Conservation (phyloP, 2,329 filamentous ascomycete species). For the Gyromitra esculenta region DNA sequence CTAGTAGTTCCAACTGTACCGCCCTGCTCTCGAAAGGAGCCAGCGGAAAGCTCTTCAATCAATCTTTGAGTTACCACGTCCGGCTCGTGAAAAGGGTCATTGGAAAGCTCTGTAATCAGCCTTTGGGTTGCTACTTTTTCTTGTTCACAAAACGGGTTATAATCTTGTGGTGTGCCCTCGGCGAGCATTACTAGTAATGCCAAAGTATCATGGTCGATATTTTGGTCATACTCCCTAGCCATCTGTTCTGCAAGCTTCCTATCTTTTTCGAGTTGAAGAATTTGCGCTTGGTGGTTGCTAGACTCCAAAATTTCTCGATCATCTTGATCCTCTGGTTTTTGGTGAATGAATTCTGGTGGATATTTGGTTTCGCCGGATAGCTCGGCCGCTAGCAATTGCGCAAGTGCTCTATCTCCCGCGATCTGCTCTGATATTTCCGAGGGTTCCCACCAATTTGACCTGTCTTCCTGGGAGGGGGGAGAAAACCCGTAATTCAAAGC, state of each 20-base stretch:
- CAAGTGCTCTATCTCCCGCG: conserved; percentile 13
- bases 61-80: too few species aligned
- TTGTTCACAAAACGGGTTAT: not conserved
- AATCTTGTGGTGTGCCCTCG: conserved; percentile 26
- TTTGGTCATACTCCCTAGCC: conserved; percentile 1
- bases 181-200: conserved; percentile 23
- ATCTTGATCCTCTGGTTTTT: not conserved
- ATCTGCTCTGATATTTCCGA: not conserved
- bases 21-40: too few species aligned
- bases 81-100: not conserved
- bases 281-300: not conserved
- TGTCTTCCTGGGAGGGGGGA: not conserved
- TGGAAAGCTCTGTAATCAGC: conserved; percentile 12
- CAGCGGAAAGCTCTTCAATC: too few species aligned
- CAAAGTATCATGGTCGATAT: conserved; percentile 25
- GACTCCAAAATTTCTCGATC: not conserved
- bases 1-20: too few species aligned
- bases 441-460: not conserved
- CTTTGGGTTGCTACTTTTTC: conserved; percentile 16
- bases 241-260: conserved; percentile 12
- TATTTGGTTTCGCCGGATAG: not conserved
- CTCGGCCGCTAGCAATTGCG: not conserved
- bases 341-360: not conserved
- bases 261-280: conserved; percentile 5
- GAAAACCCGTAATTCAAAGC: not conserved